Percentiles rank a stretch among this genome's conserved stretches.
phyloP scores from a whole-genome alignment of 2,329 filamentous ascomycete genomes.

The Colletotrichum sp. region DNA sequence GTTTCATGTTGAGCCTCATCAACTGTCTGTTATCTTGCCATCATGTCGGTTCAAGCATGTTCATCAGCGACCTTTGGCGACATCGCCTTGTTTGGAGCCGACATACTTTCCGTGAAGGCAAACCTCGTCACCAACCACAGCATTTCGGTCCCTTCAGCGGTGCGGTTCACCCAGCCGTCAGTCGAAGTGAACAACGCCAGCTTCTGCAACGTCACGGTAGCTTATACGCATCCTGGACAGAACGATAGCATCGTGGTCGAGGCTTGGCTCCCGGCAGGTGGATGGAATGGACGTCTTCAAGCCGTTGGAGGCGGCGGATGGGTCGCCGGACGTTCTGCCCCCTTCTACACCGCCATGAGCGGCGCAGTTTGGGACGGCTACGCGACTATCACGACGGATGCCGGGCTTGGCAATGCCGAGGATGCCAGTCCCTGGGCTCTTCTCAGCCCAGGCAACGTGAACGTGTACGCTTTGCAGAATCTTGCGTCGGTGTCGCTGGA shows the following conservation, averaged over 20 bases:
- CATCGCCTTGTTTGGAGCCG: background rate
- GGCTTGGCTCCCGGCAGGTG: slow-evolving; percentile 26
- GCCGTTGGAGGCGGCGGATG: slow-evolving; percentile 35
- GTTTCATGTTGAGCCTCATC: background rate
- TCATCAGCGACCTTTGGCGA: background rate
- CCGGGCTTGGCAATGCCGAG: slow-evolving; percentile 10
- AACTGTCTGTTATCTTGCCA: background rate
- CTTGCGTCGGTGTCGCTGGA: slow-evolving; percentile 39
- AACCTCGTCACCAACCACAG: background rate
- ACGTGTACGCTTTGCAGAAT: slow-evolving; percentile 33
- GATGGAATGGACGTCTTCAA: slow-evolving; percentile 35
- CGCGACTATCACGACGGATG: slow-evolving; percentile 25
- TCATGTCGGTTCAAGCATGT: background rate
- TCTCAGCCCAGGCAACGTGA: slow-evolving; percentile 18
- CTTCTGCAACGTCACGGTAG: slow-evolving; percentile 33
- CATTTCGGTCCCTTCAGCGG: background rate
- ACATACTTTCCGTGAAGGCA: background rate
- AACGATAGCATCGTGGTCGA: slow-evolving; percentile 27
- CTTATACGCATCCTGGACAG: slow-evolving; percentile 29
- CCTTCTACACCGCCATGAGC: slow-evolving; percentile 20
- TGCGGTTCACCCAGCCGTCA: background rate
- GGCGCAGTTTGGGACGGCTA: slow-evolving; percentile 24
- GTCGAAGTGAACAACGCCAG: background rate
- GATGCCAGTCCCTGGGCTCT: slow-evolving; percentile 9
- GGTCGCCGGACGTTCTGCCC: slow-evolving; percentile 22